Conservation (phyloP, 2,329 filamentous ascomycete species). For the Epichloe gansuensis region DNA sequence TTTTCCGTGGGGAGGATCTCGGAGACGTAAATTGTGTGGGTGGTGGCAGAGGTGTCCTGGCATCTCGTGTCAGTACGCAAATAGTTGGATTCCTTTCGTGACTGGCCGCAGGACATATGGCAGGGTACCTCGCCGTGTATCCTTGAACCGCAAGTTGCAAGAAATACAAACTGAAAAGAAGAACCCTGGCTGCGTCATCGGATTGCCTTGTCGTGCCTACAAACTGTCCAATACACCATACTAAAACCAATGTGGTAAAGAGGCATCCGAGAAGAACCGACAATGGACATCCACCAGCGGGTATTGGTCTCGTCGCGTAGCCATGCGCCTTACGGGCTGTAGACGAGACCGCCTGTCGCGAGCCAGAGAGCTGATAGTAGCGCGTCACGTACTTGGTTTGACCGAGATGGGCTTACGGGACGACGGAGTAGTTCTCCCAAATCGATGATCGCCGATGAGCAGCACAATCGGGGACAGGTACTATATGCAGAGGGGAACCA, state of each 20-base stretch:
- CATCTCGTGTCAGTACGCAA: too few relatives aligned
- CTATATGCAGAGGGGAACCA: conserved; percentile 31
- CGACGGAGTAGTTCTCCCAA: conserved; percentile 28
- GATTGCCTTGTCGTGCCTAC: conserved; percentile 11
- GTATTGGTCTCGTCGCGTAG: conserved; percentile 35
- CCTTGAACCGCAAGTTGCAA: too few relatives aligned
- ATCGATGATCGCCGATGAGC: conserved; percentile 22
- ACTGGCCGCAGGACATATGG: too few relatives aligned
- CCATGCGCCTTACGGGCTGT: conserved; percentile 33
- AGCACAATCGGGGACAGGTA: conserved; percentile 25
- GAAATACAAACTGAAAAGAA: too few relatives aligned
- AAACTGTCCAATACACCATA: conserved; percentile 24
- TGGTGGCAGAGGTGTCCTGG: too few relatives aligned
- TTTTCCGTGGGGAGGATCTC: conserved; percentile 34
- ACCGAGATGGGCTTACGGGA: conserved; percentile 26
- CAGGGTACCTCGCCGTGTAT: too few relatives aligned
- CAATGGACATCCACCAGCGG: conserved; percentile 32
- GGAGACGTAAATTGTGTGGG: conserved; percentile 17
- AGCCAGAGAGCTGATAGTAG: conserved; percentile 28
- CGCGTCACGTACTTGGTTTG: conserved; percentile 26
- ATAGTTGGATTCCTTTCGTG: too few relatives aligned
- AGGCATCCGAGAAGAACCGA: conserved; percentile 28
- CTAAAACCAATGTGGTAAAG: conserved; percentile 22
- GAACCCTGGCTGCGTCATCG: too few relatives aligned
- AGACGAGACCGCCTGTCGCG: conserved; percentile 18